These are phyloP conservation scores for Leptographium radiaticola DNA, from an alignment of 2,329 filamentous ascomycete genomes.

Conservation along the genomic window DNA sequence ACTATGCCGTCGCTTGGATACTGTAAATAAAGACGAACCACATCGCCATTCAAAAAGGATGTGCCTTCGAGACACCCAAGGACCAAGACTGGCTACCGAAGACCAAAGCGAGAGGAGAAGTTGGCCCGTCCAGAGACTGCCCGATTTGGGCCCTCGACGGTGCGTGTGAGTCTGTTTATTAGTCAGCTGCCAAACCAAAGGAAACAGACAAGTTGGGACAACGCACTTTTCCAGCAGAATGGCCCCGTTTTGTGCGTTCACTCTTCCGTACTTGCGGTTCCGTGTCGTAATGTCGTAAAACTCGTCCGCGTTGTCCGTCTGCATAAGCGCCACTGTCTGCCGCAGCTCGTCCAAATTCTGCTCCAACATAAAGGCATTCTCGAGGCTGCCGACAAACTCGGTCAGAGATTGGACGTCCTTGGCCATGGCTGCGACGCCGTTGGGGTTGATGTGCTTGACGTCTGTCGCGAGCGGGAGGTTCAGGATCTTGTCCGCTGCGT, in stretches of 20 bases:
- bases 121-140: conserved; percentile 54
- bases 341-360: conserved; percentile 87
- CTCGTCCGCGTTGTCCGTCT: conserved; percentile 82
- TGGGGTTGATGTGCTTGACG: conserved; percentile 76
- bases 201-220: conserved; percentile 2
- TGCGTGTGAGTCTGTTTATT: conserved; percentile 45
- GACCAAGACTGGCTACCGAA: conserved; percentile 15
- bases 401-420: conserved; percentile 75
- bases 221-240: conserved; percentile 79
- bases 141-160: conserved; percentile 44
- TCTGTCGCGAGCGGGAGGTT: conserved; percentile 63
- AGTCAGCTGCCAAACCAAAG: conserved; percentile 13
- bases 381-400: conserved; percentile 74
- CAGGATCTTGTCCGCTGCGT: conserved; percentile 79
- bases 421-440: conserved; percentile 68
- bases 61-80: neutral
- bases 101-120: conserved; percentile 63
- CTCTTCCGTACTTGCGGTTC: conserved; percentile 87
- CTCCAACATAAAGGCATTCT: conserved; percentile 71
- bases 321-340: conserved; percentile 82
- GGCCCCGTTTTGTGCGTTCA: conserved; percentile 82
- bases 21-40: no score
- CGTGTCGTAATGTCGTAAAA: conserved; percentile 86
- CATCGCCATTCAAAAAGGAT: neutral
- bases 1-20: no score